Evolutionary conservation across 495 filamentous ascomycete genomes (phyloP), one percentile per base, ranked within the genome.

Genomic region (Podospora bellae-mahoneyi): DNA sequence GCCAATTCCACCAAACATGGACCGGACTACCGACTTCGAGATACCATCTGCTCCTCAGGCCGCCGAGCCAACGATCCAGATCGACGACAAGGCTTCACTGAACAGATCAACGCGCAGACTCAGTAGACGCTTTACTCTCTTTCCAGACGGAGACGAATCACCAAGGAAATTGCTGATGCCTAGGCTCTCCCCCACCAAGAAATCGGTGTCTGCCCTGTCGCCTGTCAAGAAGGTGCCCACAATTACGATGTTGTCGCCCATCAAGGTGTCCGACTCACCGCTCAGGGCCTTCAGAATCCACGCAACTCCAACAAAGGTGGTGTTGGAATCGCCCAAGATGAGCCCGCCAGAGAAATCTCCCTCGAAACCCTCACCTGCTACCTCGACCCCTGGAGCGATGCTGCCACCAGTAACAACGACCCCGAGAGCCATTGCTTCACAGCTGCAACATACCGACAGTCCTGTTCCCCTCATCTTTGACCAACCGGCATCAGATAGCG

Each of bases 51-150:
- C 67, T 9, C 61, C 57, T 18, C 66, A 69, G 54, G 66, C 67
- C 1, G 59, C 55, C 19, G 77, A 75, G n/a, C 23, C 53, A 23
- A 64, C 60, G 0, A 32, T 69, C 15, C 61, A 69, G 30, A 62
- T 73, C 16, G 66, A 75, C 62, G 72, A 66, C 15, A 55, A 68
- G 55, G 67, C 74, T n/a, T 66, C 76, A 69, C 34, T 28, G 18
- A 71, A 57, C 39, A 66, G 73, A 15, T 73, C 72, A 2, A 71
- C 71, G 5, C 73, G 74, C 1, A 73, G 76, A 30, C 68, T 72
- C 9, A 77, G 73, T 62, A 70, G 72, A 55, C 75, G 76, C 7
- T n/a, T 77, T 60, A 73, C 75, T 0, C 71, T 77, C 7, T 27
- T 71, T 39, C 70, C 72, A 1, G 13, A 16, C 9, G 72, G 57